Evolutionary conservation across 768 basidiomycete species (phyloP).

Genomic region (Wakefieldia striispora): DNA sequence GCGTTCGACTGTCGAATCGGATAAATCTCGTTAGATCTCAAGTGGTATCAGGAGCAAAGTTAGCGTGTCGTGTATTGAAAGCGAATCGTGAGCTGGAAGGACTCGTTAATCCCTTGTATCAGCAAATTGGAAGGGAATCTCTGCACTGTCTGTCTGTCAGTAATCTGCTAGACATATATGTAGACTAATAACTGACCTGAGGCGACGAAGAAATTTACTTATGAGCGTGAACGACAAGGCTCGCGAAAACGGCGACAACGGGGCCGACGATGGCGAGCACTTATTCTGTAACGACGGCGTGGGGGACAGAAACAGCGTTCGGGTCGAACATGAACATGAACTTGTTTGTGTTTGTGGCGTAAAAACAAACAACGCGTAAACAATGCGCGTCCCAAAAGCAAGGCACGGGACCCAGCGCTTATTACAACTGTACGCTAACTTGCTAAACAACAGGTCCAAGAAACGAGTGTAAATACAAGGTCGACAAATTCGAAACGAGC

Average conservation of each 20-base stretch:
- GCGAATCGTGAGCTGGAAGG: slow-evolving; percentile 22
- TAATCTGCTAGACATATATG: not conserved
- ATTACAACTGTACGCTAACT: no score
- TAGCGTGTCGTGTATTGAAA: slow-evolving; percentile 15
- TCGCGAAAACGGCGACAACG: slow-evolving; percentile 15
- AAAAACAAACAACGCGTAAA: slow-evolving; percentile 32
- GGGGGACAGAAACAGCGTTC: slow-evolving; percentile 12
- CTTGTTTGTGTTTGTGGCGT: slow-evolving; percentile 33
- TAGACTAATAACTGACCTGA: slow-evolving; percentile 19
- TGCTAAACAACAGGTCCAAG: not conserved
- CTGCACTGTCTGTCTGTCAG: slow-evolving; percentile 3
- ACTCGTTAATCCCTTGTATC: slow-evolving; percentile 24
- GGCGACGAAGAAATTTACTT: slow-evolving; percentile 24
- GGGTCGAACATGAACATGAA: slow-evolving; percentile 26
- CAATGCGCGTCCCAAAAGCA: slow-evolving; percentile 20
- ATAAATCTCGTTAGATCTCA: slow-evolving; percentile 17
- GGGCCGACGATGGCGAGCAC: slow-evolving; percentile 22
- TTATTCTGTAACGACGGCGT: slow-evolving; percentile 13
- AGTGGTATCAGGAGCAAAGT: slow-evolving; percentile 13
- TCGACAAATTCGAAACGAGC: not conserved
- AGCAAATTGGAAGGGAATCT: slow-evolving; percentile 15
- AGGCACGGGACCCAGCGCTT: slow-evolving; percentile 18
- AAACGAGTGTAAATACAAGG: not conserved
- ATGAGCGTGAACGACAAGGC: slow-evolving; percentile 22
- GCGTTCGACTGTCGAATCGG: slow-evolving; percentile 12